A percentile compares a stretch with the other conserved stretches of the same genome.
These are phyloP conservation scores for Aspergillus wentii DNA, from an alignment of 495 filamentous ascomycete species.

Conservation along the genomic window DNA sequence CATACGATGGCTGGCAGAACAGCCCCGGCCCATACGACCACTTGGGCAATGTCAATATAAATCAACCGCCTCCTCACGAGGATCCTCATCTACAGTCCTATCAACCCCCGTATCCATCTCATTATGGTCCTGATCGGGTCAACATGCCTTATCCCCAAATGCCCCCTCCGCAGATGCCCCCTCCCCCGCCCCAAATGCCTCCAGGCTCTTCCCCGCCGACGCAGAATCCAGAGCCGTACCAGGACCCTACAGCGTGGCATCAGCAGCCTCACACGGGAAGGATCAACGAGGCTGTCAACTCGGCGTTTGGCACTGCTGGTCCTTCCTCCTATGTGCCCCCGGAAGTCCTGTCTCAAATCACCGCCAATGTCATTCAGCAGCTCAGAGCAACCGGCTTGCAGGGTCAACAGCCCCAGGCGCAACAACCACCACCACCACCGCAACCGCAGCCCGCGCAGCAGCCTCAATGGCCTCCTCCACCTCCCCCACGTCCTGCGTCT, in stretches of 20 bases:
- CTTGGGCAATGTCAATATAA: constrained; percentile 17
- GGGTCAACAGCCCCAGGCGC: constrained; percentile 16
- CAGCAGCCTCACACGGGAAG: constrained; percentile 17
- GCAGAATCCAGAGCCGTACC: constrained; percentile 16
- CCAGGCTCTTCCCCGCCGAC: constrained; percentile 12
- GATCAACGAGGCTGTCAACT: constrained; percentile 47
- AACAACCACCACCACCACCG: constrained; percentile 18
- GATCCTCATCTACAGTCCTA: constrained; percentile 17
- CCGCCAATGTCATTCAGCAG: constrained; percentile 50
- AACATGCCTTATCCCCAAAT: constrained; percentile 38
- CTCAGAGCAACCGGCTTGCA: constrained; percentile 42
- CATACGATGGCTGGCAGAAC: constrained; percentile 35
- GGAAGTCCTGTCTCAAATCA: constrained; percentile 47
- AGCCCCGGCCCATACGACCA: constrained; percentile 22
- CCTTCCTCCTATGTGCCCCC: constrained; percentile 38
- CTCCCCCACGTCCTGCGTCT: too few species aligned
- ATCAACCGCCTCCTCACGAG: too few species aligned
- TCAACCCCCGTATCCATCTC: constrained; percentile 31
- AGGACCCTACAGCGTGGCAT: constrained; percentile 13
- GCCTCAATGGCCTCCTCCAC: constrained; percentile 24
- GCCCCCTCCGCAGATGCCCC: too few species aligned
- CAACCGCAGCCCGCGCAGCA: constrained; percentile 26
- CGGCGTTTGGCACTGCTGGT: constrained; percentile 35
- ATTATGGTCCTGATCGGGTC: constrained; percentile 28
- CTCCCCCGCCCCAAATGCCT: constrained; percentile 21